Base-by-base conservation (phyloP, 192 early-diverging fungal genomes). In the Neocallimastix lanati region DNA sequence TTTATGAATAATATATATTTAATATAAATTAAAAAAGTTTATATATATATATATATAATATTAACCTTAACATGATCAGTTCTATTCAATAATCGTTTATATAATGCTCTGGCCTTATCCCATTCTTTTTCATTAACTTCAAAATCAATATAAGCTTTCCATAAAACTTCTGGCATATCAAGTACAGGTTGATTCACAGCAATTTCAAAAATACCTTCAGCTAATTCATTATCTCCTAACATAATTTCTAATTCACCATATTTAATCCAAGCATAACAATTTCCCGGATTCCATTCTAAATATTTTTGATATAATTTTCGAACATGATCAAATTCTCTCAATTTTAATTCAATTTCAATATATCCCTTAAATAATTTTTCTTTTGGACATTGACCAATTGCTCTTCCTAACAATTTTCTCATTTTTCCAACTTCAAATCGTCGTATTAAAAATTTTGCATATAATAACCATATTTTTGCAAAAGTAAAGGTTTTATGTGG, bases 131-230 rank as follows among this genome's bases (percentile, higher is more conserved):
- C 91, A 18, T 88, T 88, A 36, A 91, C 90, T 81, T 98, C 96
- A 86, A 98, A 96, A 82, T 99, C 92, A 82, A 99, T 97, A 83
- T 94, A 99, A 0, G 94, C 92, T 84, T 98, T 99, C 98, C 98
- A 99, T 76, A 99, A 83, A 21, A 98, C 90, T 82, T 99, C 98
- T 35, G 98, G 98, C 97, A 98, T 97, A 80, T 99, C 96, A 80
- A 99, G 83, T 21, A 87, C 89, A 0, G 92, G 92, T 84, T 99
- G 98, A 67, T 88, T 85, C 35, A 98, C 88, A 4, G 96, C 97
- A 80, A 98, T 85, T 77, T 96, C 94, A 85, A 97, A 96, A 29
- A 99, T 91, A 36, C 93, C 98, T 58, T 93, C 87, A 4, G 88
- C 86, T 33, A 96, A 87, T 2, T 98, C 96, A 25, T 83, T 83